Evolutionary conservation across 2,329 filamentous ascomycete species (phyloP), one percentile per base, ranked within the genome.

Genomic region (Lachnellula hyalina): DNA sequence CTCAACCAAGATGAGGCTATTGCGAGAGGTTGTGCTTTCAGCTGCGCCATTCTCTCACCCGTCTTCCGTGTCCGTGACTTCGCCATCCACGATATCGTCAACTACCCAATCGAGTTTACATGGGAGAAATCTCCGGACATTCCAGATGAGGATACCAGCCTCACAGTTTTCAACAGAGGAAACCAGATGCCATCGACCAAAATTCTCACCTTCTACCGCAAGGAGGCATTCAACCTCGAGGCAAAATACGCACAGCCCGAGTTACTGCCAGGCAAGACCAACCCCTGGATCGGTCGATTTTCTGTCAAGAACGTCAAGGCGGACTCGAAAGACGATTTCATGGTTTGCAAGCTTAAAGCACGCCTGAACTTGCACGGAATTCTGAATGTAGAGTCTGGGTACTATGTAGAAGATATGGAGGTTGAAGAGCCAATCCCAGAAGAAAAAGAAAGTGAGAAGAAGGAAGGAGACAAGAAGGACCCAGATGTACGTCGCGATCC

Each of bases 271-370:
- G 91, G 92, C 68, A 95, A 93, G 80, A 80, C 87, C 59, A 90
- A 90, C 71, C 89, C 94, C 47, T 97, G 93, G 89, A 96, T 99
- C 65, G 94, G 94, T 54, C 86, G 90, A 62, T 99, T 99, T 79
- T 96, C 92, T 42, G 91, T 99, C 72, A 99, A 99, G 83, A 89
- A 89, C 46, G 93, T 99, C 70, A 92, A 96, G 82, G 87, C 90
- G 41, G 90, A 96, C 70, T 83, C 86, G 63, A 92, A 94, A 71
- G 90, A 95, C 57, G 94, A 97, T 72, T 99, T 97, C 74, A 97
- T 99, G 93, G 95, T 97, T 69, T 99, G 94, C 87, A 99, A 99
- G 80, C 86, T 99, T 60, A 97, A 97, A 83, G 93, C 94, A 47
- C 86, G 94, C 61, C 83, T 99, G 54, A 99, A 99, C 77, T 83